phyloP scores from a whole-genome alignment of 192 early-diverging fungal species.

The Umbelopsis ramanniana region DNA sequence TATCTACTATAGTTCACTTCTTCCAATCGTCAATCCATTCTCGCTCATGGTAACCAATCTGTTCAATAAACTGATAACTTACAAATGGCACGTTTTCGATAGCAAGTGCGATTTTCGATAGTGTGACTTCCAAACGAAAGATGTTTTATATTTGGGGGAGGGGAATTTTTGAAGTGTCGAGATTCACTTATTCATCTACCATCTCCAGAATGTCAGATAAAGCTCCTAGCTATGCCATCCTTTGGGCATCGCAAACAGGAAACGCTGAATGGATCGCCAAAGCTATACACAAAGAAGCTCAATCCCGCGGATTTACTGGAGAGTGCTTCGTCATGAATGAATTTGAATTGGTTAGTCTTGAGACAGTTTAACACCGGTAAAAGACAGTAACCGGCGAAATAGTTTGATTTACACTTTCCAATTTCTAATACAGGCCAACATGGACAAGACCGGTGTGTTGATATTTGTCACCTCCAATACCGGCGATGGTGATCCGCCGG shows the following conservation, averaged over 20 bases:
- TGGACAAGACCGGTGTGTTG: conserved; percentile 55
- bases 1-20: too few relatives aligned
- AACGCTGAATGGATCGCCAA: conserved; percentile 94
- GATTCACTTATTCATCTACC: neutral
- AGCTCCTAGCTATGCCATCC: conserved; percentile 44
- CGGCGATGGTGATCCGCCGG: conserved; percentile 95
- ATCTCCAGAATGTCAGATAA: conserved; percentile 5
- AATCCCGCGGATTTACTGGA: conserved; percentile 69
- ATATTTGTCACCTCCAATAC: conserved; percentile 91
- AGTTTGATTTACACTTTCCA: too few relatives aligned
- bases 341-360: conserved; percentile 58
- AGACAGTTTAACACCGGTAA: neutral
- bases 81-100: too few relatives aligned
- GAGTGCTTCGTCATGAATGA: conserved; percentile 74
- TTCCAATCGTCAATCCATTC: too few relatives aligned
- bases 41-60: too few relatives aligned
- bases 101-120: neutral
- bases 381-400: too few relatives aligned
- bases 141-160: neutral
- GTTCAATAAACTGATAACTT: too few relatives aligned
- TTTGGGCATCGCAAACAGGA: conserved; percentile 93
- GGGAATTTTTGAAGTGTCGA: neutral
- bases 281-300: conserved; percentile 78
- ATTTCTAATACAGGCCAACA: conserved; percentile 39
- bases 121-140: conserved; percentile 12